Evolutionary conservation across 78 protist genomes (phyloP), one percentile per base, ranked within the genome.

Genomic region (Guillardia theta): DNA sequence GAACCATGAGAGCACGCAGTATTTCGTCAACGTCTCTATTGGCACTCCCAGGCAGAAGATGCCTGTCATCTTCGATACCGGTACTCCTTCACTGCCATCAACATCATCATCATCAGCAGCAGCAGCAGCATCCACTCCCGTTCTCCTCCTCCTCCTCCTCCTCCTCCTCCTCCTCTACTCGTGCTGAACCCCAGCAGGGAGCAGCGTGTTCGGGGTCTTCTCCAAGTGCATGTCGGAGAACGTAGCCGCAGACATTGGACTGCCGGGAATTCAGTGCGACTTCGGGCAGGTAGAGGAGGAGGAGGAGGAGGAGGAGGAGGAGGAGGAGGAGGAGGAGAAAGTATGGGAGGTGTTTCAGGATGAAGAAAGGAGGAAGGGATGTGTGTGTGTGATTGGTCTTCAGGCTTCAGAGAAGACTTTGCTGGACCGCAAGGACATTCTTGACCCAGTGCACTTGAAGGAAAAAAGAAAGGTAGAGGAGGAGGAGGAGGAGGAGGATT

Each of bases 11-110:
- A 33, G 33, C 93, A 88, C 93, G 12, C 93, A 88, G 83, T 88
- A 88, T 27, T 88, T 88, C 93, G 62, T 88, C 93, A 88, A 88
- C 62, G 93, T 88, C 46, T 48, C 70, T 30, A 88, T 88, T 64
- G 93, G 93, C 37, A 48, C 93, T 1, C 93, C 93, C 6, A n/a
- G 93, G 47, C 93, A 88, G 93, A 21, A 48, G 39, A 8, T 88
- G 33, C 54, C 62, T 5, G 93, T 88, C 39, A 88, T 88, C 93
- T 88, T 88, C 41, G 93, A 88, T 41, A 88, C 93, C 12, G 93
- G 93, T 15, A n/a, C n/a, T n/a, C n/a, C n/a, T n/a, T n/a, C n/a
- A n/a, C n/a, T n/a, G n/a, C n/a, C n/a, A n/a, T n/a, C n/a, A n/a
- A n/a, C n/a, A n/a, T n/a, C n/a, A n/a, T n/a, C n/a, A n/a, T n/a